A percentile compares a stretch with the other conserved stretches of the same genome.
Evolutionary conservation across 495 filamentous ascomycete species (phyloP).

Genomic region (Opeltia flavorubescens): DNA sequence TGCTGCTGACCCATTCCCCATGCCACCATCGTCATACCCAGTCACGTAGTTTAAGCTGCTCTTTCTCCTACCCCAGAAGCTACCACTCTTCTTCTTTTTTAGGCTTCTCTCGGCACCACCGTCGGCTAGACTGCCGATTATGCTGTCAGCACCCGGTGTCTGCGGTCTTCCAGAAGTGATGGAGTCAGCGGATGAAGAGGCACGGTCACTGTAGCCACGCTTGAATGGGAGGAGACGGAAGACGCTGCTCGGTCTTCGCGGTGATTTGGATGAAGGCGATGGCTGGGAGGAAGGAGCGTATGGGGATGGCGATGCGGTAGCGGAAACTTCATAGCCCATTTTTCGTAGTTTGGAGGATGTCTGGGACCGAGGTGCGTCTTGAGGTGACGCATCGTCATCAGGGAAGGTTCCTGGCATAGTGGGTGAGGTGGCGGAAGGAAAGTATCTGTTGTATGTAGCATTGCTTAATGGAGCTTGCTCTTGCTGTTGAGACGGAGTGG

Average conservation of each 20-base stretch:
- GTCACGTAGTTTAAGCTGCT: not conserved
- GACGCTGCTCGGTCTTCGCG: conserved; percentile 10
- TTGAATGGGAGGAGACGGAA: conserved; percentile 11
- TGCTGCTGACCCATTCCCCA: not conserved
- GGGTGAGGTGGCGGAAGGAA: not conserved
- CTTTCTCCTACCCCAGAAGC: conserved; percentile 2
- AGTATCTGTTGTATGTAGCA: not conserved
- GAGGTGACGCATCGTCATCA: not conserved
- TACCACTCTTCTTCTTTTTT: conserved; percentile 7
- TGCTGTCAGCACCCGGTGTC: conserved; percentile 28
- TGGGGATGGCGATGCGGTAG: conserved; percentile 3
- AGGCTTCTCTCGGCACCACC: conserved; percentile 1
- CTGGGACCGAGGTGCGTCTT: not conserved
- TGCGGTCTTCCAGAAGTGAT: conserved; percentile 5
- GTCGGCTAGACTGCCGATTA: conserved; percentile 1
- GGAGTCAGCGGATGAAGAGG: not conserved
- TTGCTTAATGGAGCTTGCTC: not conserved
- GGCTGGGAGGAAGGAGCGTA: not conserved
- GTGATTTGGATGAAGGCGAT: not conserved
- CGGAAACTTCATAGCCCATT: conserved; percentile 1
- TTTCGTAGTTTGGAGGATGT: not conserved
- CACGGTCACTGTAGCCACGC: not conserved
- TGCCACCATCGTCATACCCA: not conserved
- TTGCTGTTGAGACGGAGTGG: not conserved
- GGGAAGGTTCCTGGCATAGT: conserved; percentile 16